phyloP scores from a whole-genome alignment of 371 early-diverging fungal species.

The Pancytospora epiphaga region DNA sequence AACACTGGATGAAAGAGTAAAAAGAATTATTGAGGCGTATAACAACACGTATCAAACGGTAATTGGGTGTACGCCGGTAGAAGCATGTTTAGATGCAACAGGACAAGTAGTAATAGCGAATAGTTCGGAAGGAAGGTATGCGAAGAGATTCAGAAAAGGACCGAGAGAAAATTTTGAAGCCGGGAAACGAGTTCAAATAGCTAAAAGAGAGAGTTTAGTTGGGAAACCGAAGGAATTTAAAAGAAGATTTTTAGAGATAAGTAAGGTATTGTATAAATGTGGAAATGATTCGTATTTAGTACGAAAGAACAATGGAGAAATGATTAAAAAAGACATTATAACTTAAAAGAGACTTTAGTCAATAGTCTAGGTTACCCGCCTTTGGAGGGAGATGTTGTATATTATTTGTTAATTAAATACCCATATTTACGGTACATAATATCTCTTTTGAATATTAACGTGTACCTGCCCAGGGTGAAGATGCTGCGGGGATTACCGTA shows the following conservation, averaged over 20 bases:
- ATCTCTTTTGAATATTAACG: no score
- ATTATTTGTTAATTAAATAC: no score
- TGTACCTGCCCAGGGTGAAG: no score
- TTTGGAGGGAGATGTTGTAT: no score
- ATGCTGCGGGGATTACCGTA: no score
- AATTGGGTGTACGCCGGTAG: conserved; percentile 13
- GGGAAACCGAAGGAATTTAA: not conserved
- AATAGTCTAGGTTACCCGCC: no score
- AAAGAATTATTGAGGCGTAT: conserved; percentile 1
- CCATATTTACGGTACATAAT: no score
- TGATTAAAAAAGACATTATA: conserved; percentile 19
- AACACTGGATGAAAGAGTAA: not conserved
- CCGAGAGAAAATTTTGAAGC: not conserved
- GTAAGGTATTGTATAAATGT: not conserved
- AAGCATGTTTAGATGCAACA: not conserved
- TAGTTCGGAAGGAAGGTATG: not conserved
- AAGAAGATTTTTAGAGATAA: conserved; percentile 2
- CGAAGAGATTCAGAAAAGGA: conserved; percentile 2
- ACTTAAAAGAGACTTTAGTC: conserved; percentile 13
- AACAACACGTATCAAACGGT: not conserved
- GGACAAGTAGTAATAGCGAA: conserved; percentile 10
- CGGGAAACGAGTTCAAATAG: not conserved
- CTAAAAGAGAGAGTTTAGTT: not conserved
- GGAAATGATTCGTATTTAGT: conserved; percentile 17
- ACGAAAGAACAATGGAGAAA: not conserved